Conservation (phyloP, 2,329 filamentous ascomycete genomes). For the Helotiales sp. region DNA sequence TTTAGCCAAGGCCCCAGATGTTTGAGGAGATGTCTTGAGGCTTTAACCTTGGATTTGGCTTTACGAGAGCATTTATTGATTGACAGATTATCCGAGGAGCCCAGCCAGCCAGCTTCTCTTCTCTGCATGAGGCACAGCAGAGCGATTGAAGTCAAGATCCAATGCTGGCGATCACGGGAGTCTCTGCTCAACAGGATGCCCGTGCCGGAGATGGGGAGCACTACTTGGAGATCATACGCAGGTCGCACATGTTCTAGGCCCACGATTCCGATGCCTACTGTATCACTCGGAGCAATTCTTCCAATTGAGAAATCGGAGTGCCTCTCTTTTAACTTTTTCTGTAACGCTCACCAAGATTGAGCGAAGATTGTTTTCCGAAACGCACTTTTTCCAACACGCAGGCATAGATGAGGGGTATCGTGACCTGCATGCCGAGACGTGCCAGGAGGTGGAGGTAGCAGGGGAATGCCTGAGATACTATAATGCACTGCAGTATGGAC, state of each 20-base stretch:
- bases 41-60: background rate
- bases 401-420: constrained; percentile 16
- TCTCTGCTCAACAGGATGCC: constrained; percentile 1
- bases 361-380: constrained; percentile 28
- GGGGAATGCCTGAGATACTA: background rate
- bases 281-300: background rate
- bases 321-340: background rate
- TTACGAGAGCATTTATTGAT: background rate
- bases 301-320: background rate
- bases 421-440: constrained; percentile 25
- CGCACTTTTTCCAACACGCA: constrained; percentile 18
- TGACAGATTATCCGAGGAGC: background rate
- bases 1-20: background rate
- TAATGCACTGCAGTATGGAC: background rate
- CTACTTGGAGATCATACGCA: background rate
- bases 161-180: background rate
- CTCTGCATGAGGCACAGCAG: background rate
- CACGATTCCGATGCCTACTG: background rate
- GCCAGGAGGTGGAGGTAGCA: too few species aligned
- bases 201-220: background rate
- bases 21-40: background rate
- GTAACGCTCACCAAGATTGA: background rate
- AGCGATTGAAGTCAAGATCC: background rate
- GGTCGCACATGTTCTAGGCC: background rate
- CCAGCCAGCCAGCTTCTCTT: background rate